Percentiles rank a stretch among this genome's conserved stretches.
phyloP scores from a whole-genome alignment of 139 green algal species.

The Asterochloris sp. region DNA sequence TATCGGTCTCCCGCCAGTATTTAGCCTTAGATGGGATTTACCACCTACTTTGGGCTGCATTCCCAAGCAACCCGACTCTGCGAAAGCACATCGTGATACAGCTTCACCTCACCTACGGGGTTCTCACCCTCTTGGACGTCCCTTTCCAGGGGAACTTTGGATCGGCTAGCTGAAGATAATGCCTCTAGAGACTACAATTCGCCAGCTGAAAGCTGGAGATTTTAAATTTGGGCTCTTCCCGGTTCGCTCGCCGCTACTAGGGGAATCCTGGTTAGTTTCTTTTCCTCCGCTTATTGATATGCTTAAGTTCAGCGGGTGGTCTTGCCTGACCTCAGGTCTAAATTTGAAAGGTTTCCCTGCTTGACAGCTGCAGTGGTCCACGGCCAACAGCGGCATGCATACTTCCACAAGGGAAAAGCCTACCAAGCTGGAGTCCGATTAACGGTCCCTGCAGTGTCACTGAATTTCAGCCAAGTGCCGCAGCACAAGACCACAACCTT shows the following conservation, averaged over 20 bases:
- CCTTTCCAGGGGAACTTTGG: conserved; percentile 76
- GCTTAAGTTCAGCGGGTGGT: conserved; percentile 91
- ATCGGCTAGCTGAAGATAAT: conserved; percentile 51
- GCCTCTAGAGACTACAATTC: conserved; percentile 91
- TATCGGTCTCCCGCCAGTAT: conserved; percentile 92
- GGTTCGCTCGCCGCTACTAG: conserved; percentile 90
- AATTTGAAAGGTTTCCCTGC: conserved; percentile 29
- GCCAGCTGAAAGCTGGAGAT: conserved; percentile 62
- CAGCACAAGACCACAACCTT: conserved; percentile 46
- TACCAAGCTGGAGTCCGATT: conserved; percentile 34
- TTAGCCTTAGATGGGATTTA: conserved; percentile 95
- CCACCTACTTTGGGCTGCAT: conserved; percentile 88
- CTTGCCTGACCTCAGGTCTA: conserved; percentile 88
- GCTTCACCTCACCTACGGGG: conserved; percentile 63
- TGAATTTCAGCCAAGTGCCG: conserved; percentile 51
- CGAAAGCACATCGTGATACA: conserved; percentile 70
- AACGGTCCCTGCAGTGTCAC: conserved; percentile 41
- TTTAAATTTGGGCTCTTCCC: conserved; percentile 85
- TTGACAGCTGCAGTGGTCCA: not conserved
- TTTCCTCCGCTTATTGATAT: conserved; percentile 96
- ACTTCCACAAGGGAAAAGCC: conserved; percentile 13
- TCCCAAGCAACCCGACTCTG: conserved; percentile 90
- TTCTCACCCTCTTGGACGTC: conserved; percentile 84
- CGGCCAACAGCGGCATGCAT: conserved; percentile 23
- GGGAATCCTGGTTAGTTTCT: conserved; percentile 94